Evolutionary conservation across 2,329 filamentous ascomycete genomes (phyloP), one percentile per base, ranked within the genome.

Genomic region (Fusarium praegraminearum): DNA sequence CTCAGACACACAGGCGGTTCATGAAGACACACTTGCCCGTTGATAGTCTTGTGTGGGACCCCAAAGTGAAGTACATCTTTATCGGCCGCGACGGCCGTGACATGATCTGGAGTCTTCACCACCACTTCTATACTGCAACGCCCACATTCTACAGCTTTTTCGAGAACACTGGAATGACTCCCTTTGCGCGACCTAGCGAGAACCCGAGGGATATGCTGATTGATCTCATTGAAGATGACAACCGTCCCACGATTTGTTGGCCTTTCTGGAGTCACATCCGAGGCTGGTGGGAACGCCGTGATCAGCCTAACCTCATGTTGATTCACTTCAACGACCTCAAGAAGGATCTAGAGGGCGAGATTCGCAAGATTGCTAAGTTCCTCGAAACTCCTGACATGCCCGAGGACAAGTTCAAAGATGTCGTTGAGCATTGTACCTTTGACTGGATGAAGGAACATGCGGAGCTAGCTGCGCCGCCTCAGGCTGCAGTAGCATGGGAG

Each of bases 401-500:
- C 0, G 60, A 65, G 24, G 62, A 65, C 2, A 59, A 32, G 30
- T 65, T 65, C 10, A 59, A 52, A 0, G 52, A 43, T 6, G 52
- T 50, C 0, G 40, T 65, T 2, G 45, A 59, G 7, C 60, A 65
- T 16, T 65, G 20, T n/a, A 65, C 62, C 0, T 65, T 65, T n/a
- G 52, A 50, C 3, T 65, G 62, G 62, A 65, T 65, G 62, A 65
- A 65, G 24, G 45, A 58, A 5, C 53, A 65, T 43, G 62, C 60
- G 0, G 4, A 24, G 0, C 5, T 65, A 0, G 33, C 40, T 2
- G 28, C 60, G 1, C 62, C 60, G 1, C 62, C 60, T 24, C 38
- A 59, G 3, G 22, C 60, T 5, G 45, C 58, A 7, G 4, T 65
- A 1, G 62, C 62, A 4, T 65, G 62, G 62, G 33, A 10, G 5